Evolutionary conservation across 352 stramenopile genomes (phyloP), one percentile per base, ranked within the genome.

Genomic region (Blastocystis sp.): DNA sequence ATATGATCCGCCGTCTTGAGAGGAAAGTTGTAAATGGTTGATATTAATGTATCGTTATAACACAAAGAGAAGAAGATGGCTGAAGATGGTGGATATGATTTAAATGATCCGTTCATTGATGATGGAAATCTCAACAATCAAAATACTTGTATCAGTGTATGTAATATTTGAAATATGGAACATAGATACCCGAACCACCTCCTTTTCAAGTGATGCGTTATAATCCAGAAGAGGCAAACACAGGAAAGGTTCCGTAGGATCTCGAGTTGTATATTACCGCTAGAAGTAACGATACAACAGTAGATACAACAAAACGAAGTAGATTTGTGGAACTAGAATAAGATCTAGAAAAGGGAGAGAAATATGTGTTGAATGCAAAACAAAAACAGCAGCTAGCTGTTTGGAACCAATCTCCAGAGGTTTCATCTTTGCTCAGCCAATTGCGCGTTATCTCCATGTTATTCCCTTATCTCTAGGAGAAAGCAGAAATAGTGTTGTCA

Each of bases 161-260:
- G 1, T 19, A 54, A 22, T 0, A 15, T 7, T n/a, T 19, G 22
- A 17, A n/a, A 9, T 13, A 11, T 48, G 35, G 9, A 37, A 37
- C 15, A 1, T 44, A 76, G 64, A 84, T 84, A 30, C 73, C 73
- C 24, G 73, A 66, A 22, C 73, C 73, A 7, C 73, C 73, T 33
- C 53, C 73, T 22, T 84, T 66, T 35, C 73, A 84, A 84, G 73
- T 84, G 7, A 69, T 84, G 17, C 73, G 73, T 30, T 84, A 84
- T 51, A 64, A 68, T 30, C 24, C 51, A 17, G 27, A 22, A 11
- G 73, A 84, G 11, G 73, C 73, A 19, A 22, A 54, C 42, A 17
- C 40, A 27, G 42, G 30, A 42, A 56, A 51, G 0, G 11, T 57
- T 19, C 3, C 48, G 30, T 42, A 22, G 37, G 19, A 62, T n/a